Evolutionary conservation across 1,284 basidiomycete species (phyloP).

Genomic region (Ganoderma meredithae): DNA sequence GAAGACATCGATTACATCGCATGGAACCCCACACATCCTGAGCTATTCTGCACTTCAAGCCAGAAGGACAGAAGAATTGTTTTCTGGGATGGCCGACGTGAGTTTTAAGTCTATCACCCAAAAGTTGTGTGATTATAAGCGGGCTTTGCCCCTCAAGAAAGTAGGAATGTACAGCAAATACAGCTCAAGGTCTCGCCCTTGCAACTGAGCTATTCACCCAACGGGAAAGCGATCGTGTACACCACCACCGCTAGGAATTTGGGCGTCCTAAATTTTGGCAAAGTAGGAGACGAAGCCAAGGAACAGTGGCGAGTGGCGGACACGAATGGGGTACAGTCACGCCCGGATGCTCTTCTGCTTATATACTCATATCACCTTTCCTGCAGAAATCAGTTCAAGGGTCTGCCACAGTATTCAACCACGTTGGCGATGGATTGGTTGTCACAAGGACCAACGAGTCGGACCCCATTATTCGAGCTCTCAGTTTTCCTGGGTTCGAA

Average conservation of each 20-base stretch:
- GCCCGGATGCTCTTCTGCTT: background rate
- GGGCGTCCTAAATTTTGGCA: conserved; percentile 63
- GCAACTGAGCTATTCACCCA: conserved; percentile 74
- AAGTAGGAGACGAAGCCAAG: conserved; percentile 61
- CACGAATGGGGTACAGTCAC: conserved; percentile 50
- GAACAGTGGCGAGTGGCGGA: conserved; percentile 65
- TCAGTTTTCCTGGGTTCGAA: conserved; percentile 69
- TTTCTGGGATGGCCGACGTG: conserved; percentile 86
- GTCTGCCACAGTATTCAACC: conserved; percentile 74
- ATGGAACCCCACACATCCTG: conserved; percentile 84
- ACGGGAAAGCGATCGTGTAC: conserved; percentile 71
- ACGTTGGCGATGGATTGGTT: conserved; percentile 72
- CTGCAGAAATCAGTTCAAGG: conserved; percentile 42
- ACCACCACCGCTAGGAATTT: conserved; percentile 64
- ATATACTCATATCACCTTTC: background rate
- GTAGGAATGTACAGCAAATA: conserved; percentile 65
- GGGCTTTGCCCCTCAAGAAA: conserved; percentile 54
- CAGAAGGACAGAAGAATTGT: conserved; percentile 75
- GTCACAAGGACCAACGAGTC: conserved; percentile 57
- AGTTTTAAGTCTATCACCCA: conserved; percentile 36
- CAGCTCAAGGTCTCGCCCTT: conserved; percentile 63
- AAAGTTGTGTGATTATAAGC: background rate
- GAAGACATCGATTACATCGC: conserved; percentile 80
- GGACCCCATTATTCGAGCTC: conserved; percentile 67
- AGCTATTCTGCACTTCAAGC: conserved; percentile 79